Percentiles rank a stretch among this genome's conserved stretches.
phyloP scores from a whole-genome alignment of 2,329 filamentous ascomycete genomes.

The Sphaerulina populicola region DNA sequence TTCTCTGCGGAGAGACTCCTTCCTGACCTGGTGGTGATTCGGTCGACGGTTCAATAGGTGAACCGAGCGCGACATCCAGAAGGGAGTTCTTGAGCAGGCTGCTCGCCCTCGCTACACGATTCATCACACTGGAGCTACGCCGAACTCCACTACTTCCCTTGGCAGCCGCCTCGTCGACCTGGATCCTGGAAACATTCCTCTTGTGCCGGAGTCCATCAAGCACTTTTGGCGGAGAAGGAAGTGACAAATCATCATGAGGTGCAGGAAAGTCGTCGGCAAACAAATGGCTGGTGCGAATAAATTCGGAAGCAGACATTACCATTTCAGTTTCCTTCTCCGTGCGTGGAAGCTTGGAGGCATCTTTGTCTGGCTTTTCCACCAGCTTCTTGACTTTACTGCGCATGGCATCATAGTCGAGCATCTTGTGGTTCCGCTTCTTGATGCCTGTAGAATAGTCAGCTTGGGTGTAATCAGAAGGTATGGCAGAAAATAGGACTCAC shows the following conservation, averaged over 20 bases:
- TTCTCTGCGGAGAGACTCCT: not conserved
- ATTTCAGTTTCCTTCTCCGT: constrained; percentile 95
- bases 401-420: constrained; percentile 94
- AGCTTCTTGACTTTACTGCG: constrained; percentile 95
- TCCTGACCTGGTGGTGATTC: not conserved
- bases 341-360: constrained; percentile 88
- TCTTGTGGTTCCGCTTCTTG: constrained; percentile 97
- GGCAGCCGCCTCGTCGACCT: constrained; percentile 14
- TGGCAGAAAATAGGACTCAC: constrained; percentile 40
- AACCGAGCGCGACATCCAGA: constrained; percentile 4
- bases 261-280: constrained; percentile 4
- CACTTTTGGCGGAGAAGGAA: constrained; percentile 25
- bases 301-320: constrained; percentile 29
- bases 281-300: constrained; percentile 13
- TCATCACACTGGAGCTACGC: constrained; percentile 15
- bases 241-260: constrained; percentile 16
- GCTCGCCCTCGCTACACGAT: constrained; percentile 9
- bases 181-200: constrained; percentile 5
- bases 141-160: constrained; percentile 15
- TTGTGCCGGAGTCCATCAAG: constrained; percentile 21
- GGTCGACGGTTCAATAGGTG: constrained; percentile 1
- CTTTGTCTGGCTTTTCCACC: constrained; percentile 97
- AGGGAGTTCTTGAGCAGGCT: constrained; percentile 14
- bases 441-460: constrained; percentile 50
- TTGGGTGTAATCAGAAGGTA: not conserved